Evolutionary conservation across 768 basidiomycete species (phyloP), one percentile per base, ranked within the genome.

Genomic region (Lepiota venenata): DNA sequence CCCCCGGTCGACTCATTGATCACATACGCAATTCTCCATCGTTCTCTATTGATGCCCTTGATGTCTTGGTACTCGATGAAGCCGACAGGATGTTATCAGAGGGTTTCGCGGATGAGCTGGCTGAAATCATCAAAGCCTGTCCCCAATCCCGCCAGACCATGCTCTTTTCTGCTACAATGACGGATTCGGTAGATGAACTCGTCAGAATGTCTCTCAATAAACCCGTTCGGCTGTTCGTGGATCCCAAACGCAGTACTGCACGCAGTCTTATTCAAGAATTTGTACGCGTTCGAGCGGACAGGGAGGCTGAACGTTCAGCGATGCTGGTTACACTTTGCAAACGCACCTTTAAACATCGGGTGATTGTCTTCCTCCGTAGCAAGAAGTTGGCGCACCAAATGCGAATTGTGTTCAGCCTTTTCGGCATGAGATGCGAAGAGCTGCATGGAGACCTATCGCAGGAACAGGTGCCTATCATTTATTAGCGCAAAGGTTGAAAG

Each of bases 131-230:
- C 71, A 87, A 86, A 62, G 82, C 90, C 15, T 97, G 94, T 66
- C 94, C 94, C 1, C 70, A 70, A 18, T 88, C 88, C 21, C 83
- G 97, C 36, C 97, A 98, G 67, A 98, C 97, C 3, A 96, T 99
- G 93, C 78, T 99, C 36, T 99, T 99, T 71, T 97, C 94, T 0
- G 97, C 97, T 2, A 99, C 97, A 1, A 98, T 98, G 90, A 98
- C 95, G 3, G 97, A 99, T 69, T 88, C 90, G 1, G 89, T 98
- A 8, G 92, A 97, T 62, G 88, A 94, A 64, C 81, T 99, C 45
- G 90, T 98, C 54, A 86, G 85, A 64, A 88, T 98, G 80, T 92
- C 91, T 11, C 73, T 98, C 46, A 88, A 93, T 67, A 93, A 88
- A 66, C 97, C 97, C 4, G 91, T 95, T 8, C 82, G 95, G 41